Base-by-base conservation (phyloP, 2,329 filamentous ascomycete species). In the Lomentospora prolificans region DNA sequence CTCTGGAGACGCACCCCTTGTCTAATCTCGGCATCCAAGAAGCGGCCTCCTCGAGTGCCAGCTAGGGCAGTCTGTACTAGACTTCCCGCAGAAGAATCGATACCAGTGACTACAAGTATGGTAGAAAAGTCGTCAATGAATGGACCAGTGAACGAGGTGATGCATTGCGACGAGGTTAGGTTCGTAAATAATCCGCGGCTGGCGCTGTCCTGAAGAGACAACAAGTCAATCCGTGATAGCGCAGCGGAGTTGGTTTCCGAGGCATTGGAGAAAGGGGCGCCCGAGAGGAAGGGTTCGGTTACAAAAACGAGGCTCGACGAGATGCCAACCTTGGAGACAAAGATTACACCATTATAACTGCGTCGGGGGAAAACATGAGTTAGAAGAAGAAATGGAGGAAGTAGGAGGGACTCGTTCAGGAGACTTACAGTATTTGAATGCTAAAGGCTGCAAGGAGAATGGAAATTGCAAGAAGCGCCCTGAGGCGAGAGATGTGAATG, bases 321-420 rank as follows among this genome's bases (percentile, higher is more conserved):
- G n/a, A 66, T 56, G 30, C 65, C 65, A 39, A 67, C 65, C 50
- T 69, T 67, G 9, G 70, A 71, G 57, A 70, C 71, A 57, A 73
- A 75, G 50, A 79, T 70, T 66, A 78, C 63, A 58, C 75, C 69
- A 73, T 79, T 78, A 72, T 77, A 79, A 63, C 76, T 77, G 57
- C 12, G 17, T 22, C 17, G 22, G 36, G 30, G 30, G 19, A 27
- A 46, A 27, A 60, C 66, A 51, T 65, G 63, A 41, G 27, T 30
- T 22, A 10, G 41, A 25, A 36, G 24, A 1, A 41, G 24, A 4
- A 33, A 48, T 28, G 12, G n/a, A 46, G 27, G 4, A 17, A 56
- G 54, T 31, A 36, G 19, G 17, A 50, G 30, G 24, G 27, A 30
- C 5, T 46, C 28, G 14, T 3, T 4, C n/a, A 19, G 31, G 31